These are phyloP conservation scores for Ceratocystis papillata DNA, from an alignment of 2,329 filamentous ascomycete species.

Conservation along the genomic window DNA sequence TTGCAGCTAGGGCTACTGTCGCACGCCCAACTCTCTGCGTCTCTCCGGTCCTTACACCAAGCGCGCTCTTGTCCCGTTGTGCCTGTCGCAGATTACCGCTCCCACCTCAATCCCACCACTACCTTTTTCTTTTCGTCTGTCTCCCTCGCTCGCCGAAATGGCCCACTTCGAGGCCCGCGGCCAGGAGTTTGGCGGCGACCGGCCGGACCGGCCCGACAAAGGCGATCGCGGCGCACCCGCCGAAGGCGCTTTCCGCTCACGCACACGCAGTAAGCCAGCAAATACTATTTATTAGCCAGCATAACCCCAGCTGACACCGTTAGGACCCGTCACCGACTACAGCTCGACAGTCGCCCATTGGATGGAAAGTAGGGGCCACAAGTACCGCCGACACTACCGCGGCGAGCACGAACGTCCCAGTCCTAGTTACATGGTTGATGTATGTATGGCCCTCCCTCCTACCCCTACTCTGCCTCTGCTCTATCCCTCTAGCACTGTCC, in stretches of 20 bases:
- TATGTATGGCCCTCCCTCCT: conserved; percentile 35
- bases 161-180: conserved; percentile 43
- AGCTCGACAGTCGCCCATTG: conserved; percentile 81
- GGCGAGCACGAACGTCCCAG: conserved; percentile 77
- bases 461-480: background rate
- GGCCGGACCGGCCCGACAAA: background rate
- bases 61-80: too few relatives aligned
- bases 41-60: too few relatives aligned
- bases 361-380: conserved; percentile 64
- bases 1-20: too few relatives aligned
- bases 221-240: conserved; percentile 22
- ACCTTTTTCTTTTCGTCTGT: too few relatives aligned
- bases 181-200: conserved; percentile 35
- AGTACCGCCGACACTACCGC: conserved; percentile 58
- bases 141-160: conserved; percentile 32
- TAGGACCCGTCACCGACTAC: conserved; percentile 88
- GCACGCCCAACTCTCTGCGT: too few relatives aligned
- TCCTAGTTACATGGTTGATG: conserved; percentile 80
- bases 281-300: background rate
- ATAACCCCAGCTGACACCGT: conserved; percentile 10
- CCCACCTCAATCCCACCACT: background rate
- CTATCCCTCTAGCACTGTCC: background rate
- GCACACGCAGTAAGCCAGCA: conserved; percentile 41
- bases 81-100: background rate
- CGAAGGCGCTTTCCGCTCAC: conserved; percentile 35